Evolutionary conservation across 257 asterid genomes (phyloP).

Genomic region (Solanum corneliomulleri): DNA sequence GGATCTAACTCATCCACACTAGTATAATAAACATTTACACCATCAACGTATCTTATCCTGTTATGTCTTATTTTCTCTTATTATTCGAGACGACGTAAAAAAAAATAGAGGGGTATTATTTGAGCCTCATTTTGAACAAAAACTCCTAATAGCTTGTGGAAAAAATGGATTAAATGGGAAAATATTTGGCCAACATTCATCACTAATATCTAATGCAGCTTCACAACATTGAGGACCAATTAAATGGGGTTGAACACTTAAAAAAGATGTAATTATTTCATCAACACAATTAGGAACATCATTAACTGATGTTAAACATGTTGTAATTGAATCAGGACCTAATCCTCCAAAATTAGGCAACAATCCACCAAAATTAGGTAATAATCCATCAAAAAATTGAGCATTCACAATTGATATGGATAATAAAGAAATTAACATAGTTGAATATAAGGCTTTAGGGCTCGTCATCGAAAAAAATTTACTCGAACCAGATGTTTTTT

Average conservation of each 20-base stretch:
- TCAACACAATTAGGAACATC: conserved; percentile 10
- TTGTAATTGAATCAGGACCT: background rate
- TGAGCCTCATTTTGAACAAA: background rate
- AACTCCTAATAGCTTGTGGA: conserved; percentile 4
- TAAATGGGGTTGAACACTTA: background rate
- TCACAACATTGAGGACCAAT: conserved; percentile 19
- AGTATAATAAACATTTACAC: background rate
- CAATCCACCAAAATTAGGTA: background rate
- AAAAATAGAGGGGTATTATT: background rate
- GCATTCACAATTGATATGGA: background rate
- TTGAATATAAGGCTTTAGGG: background rate
- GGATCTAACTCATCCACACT: background rate
- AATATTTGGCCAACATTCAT: conserved; percentile 14
- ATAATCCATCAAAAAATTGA: background rate
- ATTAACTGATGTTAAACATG: conserved; percentile 8
- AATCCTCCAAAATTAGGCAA: background rate
- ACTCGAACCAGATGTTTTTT: background rate
- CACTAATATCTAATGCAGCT: conserved; percentile 1
- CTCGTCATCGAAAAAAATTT: background rate
- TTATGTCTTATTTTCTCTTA: background rate
- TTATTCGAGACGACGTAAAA: no score
- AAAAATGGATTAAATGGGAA: conserved; percentile 11
- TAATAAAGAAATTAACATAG: background rate
- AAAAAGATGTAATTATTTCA: conserved; percentile 6
- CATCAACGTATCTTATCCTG: background rate